Evolutionary conservation across 2,329 filamentous ascomycete genomes (phyloP).

Genomic region (Orbilia oligospora): DNA sequence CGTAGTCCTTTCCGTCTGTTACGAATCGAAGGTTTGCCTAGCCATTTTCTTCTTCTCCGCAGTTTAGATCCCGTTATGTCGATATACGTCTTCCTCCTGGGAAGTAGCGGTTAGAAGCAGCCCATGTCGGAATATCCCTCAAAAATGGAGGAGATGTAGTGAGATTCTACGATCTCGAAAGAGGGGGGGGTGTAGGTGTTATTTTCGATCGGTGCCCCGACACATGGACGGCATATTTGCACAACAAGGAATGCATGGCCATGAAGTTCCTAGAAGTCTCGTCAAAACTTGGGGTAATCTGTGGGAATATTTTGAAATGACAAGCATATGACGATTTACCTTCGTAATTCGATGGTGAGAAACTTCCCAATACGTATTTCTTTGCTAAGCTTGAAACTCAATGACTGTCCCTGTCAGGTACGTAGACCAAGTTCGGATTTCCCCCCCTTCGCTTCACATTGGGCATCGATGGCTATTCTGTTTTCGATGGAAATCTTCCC

Average conservation of each 20-base stretch:
- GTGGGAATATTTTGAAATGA: conserved; percentile 17
- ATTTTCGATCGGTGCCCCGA: conserved; percentile 47
- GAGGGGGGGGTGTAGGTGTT: conserved; percentile 14
- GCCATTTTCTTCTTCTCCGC: background rate
- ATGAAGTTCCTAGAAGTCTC: conserved; percentile 43
- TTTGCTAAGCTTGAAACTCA: conserved; percentile 34
- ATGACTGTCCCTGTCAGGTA: conserved; percentile 48
- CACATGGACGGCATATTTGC: conserved; percentile 48
- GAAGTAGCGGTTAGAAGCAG: conserved; percentile 26
- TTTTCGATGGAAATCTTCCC: conserved; percentile 35
- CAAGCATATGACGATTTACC: conserved; percentile 52
- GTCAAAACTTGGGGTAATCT: conserved; percentile 12
- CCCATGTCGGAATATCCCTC: conserved; percentile 51
- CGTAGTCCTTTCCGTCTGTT: conserved; percentile 13
- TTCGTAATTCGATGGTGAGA: conserved; percentile 49
- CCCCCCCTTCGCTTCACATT: conserved; percentile 36
- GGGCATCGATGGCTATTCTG: conserved; percentile 52
- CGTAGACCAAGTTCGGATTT: conserved; percentile 33
- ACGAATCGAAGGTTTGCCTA: conserved; percentile 15
- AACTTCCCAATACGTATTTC: conserved; percentile 30
- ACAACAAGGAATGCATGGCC: conserved; percentile 52
- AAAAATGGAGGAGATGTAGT: conserved; percentile 13
- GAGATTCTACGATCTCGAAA: conserved; percentile 30
- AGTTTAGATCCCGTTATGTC: conserved; percentile 29
- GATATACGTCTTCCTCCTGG: conserved; percentile 13